Base-by-base conservation (phyloP, 2,329 filamentous ascomycete species). In the Penicillium crustosum region DNA sequence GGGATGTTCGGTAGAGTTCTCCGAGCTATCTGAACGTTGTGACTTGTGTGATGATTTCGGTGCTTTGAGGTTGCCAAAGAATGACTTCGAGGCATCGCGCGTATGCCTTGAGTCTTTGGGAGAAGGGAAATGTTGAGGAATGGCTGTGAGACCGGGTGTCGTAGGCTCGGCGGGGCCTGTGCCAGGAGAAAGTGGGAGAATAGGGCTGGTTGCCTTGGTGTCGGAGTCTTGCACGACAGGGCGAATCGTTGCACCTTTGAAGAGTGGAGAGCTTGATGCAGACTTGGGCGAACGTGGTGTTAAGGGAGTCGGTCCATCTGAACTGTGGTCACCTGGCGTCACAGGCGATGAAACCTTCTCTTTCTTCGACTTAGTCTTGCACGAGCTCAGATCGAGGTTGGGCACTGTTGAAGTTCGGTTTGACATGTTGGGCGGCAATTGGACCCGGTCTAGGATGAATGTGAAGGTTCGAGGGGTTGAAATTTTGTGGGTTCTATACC, bases 61-160 rank as follows among this genome's bases (percentile, higher is more conserved):
- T 6, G 77, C 77, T 66, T 78, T 79, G 43, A 80, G 68, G 55
- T 73, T 79, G 13, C 77, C 75, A 58, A 80, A 80, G 55, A 80
- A 79, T 3, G 77, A 78, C 49, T 73, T 76, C 3, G 78, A 80
- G 4, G 73, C 66, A 59, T 80, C 78, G 55, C 78, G 75, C 15
- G 66, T 67, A 59, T 80, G 78, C 58, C 76, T 77, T 7, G 73
- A 63, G 45, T 77, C 70, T 60, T 72, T 75, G 10, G 77, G 73
- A 1, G 77, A 79, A 21, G 76, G 72, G 54, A 78, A 77, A 49
- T 76, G 75, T 61, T 75, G 77, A 36, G 77, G 77, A 57, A 79
- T 78, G 10, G 77, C 76, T 7, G 77, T 79, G 43, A 79, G 70
- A 17, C 70, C 72, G n/a, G 77, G 77, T 25, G 77, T 79, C 39